Evolutionary conservation across 768 basidiomycete genomes (phyloP).

Genomic region (Hygrophorus russula): DNA sequence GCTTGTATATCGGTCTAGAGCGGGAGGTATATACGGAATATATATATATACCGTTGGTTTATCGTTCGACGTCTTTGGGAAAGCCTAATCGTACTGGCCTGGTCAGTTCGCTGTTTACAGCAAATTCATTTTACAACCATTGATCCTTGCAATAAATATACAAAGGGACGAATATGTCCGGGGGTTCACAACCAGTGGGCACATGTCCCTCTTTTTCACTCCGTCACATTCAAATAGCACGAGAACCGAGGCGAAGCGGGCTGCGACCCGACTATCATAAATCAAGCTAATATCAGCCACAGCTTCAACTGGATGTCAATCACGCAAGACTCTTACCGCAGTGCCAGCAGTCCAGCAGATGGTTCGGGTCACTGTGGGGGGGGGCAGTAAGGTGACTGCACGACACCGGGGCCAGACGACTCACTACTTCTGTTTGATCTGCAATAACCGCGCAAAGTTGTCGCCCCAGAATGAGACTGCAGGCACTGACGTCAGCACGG

Average conservation of each 20-base stretch:
- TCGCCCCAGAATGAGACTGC: constrained; percentile 26
- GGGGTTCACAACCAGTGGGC: too few species aligned
- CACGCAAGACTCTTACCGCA: constrained; percentile 22
- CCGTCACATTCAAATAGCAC: constrained; percentile 17
- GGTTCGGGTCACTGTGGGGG: constrained; percentile 30
- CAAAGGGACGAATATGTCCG: too few species aligned
- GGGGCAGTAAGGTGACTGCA: background rate
- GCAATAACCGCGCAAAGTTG: constrained; percentile 27
- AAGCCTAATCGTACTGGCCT: too few species aligned
- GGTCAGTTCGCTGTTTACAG: too few species aligned
- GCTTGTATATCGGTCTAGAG: background rate
- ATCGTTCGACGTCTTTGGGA: background rate
- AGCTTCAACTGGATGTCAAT: background rate
- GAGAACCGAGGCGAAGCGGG: constrained; percentile 18
- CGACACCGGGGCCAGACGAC: constrained; percentile 9
- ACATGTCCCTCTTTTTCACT: constrained; percentile 3
- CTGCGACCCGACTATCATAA: constrained; percentile 25
- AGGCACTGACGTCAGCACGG: too few species aligned
- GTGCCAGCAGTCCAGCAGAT: constrained; percentile 39
- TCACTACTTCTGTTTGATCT: constrained; percentile 37
- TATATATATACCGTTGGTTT: too few species aligned
- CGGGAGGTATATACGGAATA: too few species aligned
- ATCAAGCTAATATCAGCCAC: background rate
- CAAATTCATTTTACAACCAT: too few species aligned
- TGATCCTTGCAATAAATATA: too few species aligned